Conservation (phyloP, 78 protist genomes). For the Mantamonas sphyraenae region DNA sequence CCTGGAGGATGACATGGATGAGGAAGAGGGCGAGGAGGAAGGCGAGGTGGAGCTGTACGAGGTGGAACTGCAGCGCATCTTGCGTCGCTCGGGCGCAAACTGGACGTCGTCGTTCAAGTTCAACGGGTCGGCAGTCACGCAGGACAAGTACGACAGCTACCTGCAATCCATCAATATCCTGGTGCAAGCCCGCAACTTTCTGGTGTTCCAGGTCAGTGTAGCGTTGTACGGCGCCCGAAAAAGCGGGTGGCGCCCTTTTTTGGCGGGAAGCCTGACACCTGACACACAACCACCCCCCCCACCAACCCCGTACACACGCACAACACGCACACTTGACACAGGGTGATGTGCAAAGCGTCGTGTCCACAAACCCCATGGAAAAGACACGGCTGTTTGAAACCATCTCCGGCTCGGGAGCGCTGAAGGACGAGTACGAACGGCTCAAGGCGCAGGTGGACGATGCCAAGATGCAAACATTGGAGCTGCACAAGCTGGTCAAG, state of each 20-base stretch:
- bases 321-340: too few relatives aligned
- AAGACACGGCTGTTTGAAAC: slow-evolving; percentile 74
- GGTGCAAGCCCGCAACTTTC: slow-evolving; percentile 72
- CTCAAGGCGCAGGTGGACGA: slow-evolving; percentile 19
- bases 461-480: background rate
- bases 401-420: slow-evolving; percentile 43
- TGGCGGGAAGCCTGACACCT: too few relatives aligned
- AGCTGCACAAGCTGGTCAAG: slow-evolving; percentile 26
- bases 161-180: slow-evolving; percentile 40
- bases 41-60: too few relatives aligned
- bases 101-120: background rate
- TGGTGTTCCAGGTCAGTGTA: slow-evolving; percentile 67
- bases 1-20: too few relatives aligned
- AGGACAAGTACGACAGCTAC: slow-evolving; percentile 28
- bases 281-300: too few relatives aligned
- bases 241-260: too few relatives aligned
- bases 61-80: too few relatives aligned
- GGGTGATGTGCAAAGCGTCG: slow-evolving; percentile 87
- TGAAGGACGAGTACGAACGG: slow-evolving; percentile 30
- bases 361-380: slow-evolving; percentile 69
- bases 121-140: background rate
- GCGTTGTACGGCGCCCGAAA: too few relatives aligned
- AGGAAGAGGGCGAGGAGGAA: too few relatives aligned
- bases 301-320: too few relatives aligned
- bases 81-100: slow-evolving; percentile 9